Percentiles rank a stretch among this genome's conserved stretches.
Conservation (phyloP, 345 rosid species). For the Rhodamnia argentea region DNA sequence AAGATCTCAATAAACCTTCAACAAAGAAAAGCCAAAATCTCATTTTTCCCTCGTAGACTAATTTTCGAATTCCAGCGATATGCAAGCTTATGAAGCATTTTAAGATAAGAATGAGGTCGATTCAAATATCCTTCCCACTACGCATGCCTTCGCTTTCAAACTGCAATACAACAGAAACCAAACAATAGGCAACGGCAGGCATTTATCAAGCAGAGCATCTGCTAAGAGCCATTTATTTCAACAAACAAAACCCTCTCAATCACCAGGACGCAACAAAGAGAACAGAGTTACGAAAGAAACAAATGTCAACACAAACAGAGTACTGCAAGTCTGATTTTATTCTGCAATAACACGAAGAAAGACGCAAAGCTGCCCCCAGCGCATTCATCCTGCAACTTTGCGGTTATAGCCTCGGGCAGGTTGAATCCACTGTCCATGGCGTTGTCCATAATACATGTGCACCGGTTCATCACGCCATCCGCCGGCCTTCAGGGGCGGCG, state of each 20-base stretch:
- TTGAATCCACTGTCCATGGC: conserved; percentile 24
- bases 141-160: not conserved
- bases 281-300: not conserved
- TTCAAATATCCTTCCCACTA: not conserved
- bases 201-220: not conserved
- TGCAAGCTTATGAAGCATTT: not conserved
- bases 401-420: conserved; percentile 20
- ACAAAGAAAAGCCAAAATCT: not conserved
- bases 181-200: not conserved
- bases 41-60: not conserved
- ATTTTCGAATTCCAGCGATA: not conserved
- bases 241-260: not conserved
- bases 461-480: conserved; percentile 13
- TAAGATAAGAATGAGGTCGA: not conserved
- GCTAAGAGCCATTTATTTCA: not conserved
- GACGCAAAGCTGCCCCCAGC: not conserved
- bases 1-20: not conserved
- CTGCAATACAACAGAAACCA: not conserved
- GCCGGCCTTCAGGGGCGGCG: not conserved
- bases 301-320: not conserved
- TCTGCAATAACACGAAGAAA: not conserved
- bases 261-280: not conserved
- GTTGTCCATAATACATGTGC: conserved; percentile 35
- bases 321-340: not conserved
- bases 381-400: not conserved